Base-by-base conservation (phyloP, 768 basidiomycete species). In the Lentinus tigrinus region DNA sequence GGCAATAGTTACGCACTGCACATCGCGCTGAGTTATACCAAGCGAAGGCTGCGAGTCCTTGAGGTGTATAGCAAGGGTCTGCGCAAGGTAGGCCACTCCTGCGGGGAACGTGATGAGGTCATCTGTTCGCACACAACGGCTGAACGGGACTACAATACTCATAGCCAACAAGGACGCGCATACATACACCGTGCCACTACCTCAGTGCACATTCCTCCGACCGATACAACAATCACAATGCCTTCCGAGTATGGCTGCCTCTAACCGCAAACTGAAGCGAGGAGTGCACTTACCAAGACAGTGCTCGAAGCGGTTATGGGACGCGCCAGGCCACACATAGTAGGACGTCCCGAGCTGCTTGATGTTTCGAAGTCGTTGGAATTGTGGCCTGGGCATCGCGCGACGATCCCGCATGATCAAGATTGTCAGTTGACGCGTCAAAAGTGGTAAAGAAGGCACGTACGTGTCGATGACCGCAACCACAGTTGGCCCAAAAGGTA, bases 271-370 rank as follows among this genome's bases (percentile, higher is more conserved):
- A 24, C 7, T 11, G 31, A 42, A 7, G 2, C 0, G 39, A 10
- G 56, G 13, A 7, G 38, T 68, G 73, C 21, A 58, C 71, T 23
- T 50, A 88, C 91, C 91, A n/a, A 94, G 74, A 60, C 81, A 87
- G 66, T 94, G 91, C 63, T 93, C 91, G 63, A 94, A 93, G 0
- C 92, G 82, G 57, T 85, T 92, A 65, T 93, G 92, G 0, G 87
- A 81, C 0, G 88, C 92, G 2, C 88, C 82, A 0, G 87, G 84
- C 82, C 88, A 93, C 27, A 93, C 88, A 60, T 81, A 84, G 62
- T 84, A 86, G 0, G 88, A 81, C 4, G 87, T 83, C 0, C 92
- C 92, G 8, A 94, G 83, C 66, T 94, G 92, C 61, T 93, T 92
- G 65, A 94, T 81, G 54, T 80, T 72, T 31, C 91, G 79, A 44